phyloP scores from a whole-genome alignment of 345 rosid species.

The Reutealis trisperma region DNA sequence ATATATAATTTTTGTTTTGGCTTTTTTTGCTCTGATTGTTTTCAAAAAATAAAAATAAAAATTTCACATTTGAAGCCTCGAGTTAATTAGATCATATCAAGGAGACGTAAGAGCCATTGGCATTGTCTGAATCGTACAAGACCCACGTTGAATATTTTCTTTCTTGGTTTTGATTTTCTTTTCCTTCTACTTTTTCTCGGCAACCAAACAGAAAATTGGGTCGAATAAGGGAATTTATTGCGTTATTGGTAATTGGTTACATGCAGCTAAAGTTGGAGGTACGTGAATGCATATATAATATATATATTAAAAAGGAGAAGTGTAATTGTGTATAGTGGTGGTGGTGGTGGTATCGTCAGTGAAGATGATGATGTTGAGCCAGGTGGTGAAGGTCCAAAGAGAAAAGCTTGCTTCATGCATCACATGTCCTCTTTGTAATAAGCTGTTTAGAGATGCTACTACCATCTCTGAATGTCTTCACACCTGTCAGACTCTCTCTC shows the following conservation, averaged over 20 bases:
- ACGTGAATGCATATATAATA: constrained; percentile 33
- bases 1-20: background rate
- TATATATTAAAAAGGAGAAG: background rate
- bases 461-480: constrained; percentile 60
- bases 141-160: constrained; percentile 16
- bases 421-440: constrained; percentile 48
- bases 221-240: constrained; percentile 11
- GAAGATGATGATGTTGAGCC: constrained; percentile 6
- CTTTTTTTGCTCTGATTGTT: background rate
- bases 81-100: constrained; percentile 28
- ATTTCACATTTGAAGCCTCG: constrained; percentile 21
- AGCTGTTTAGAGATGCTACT: constrained; percentile 48
- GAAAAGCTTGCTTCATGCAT: constrained; percentile 40
- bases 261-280: constrained; percentile 31
- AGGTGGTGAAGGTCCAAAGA: constrained; percentile 32
- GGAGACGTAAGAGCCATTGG: background rate
- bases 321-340: background rate
- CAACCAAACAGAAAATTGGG: constrained; percentile 19
- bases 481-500: constrained; percentile 36
- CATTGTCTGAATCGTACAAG: constrained; percentile 35
- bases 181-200: constrained; percentile 9
- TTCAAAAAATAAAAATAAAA: background rate
- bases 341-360: background rate
- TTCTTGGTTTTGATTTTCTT: background rate
- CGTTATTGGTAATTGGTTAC: constrained; percentile 7